Percentiles rank a stretch among this genome's conserved stretches.
These are phyloP conservation scores for Umbelopsis sp. DNA, from an alignment of 192 early-diverging fungal species.

Conservation along the genomic window DNA sequence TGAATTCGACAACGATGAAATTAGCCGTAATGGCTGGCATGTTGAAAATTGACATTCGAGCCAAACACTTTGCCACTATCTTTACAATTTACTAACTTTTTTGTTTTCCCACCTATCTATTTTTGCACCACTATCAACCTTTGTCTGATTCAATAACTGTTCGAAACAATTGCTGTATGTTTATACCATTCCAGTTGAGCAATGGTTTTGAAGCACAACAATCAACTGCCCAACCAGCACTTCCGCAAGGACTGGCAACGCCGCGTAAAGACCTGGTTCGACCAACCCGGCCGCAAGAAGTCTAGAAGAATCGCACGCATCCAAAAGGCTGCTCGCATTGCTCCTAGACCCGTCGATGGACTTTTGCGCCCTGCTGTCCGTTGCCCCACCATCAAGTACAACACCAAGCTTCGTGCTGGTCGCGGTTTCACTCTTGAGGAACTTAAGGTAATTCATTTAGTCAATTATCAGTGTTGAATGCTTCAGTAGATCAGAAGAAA, in stretches of 20 bases:
- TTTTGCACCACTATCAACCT: neutral
- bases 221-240: slow-evolving; percentile 91
- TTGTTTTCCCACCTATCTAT: neutral
- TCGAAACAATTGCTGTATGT: too few species aligned
- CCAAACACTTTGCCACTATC: neutral
- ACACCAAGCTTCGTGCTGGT: slow-evolving; percentile 94
- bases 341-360: slow-evolving; percentile 95
- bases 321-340: slow-evolving; percentile 95
- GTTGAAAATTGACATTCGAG: neutral
- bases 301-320: slow-evolving; percentile 82
- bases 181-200: slow-evolving; percentile 12
- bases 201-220: slow-evolving; percentile 87
- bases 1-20: neutral
- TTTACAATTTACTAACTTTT: neutral
- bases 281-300: slow-evolving; percentile 96
- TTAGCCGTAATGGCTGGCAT: neutral
- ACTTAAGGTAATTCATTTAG: slow-evolving; percentile 74
- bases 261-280: slow-evolving; percentile 98
- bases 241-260: slow-evolving; percentile 98
- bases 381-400: slow-evolving; percentile 97
- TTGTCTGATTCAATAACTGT: too few species aligned
- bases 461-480: neutral
- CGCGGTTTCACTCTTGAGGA: slow-evolving; percentile 99
- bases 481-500: slow-evolving; percentile 15
- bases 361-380: slow-evolving; percentile 95